These are phyloP conservation scores for Larix kaempferi DNA, from an alignment of 75 land plant genomes.

Conservation along the genomic window DNA sequence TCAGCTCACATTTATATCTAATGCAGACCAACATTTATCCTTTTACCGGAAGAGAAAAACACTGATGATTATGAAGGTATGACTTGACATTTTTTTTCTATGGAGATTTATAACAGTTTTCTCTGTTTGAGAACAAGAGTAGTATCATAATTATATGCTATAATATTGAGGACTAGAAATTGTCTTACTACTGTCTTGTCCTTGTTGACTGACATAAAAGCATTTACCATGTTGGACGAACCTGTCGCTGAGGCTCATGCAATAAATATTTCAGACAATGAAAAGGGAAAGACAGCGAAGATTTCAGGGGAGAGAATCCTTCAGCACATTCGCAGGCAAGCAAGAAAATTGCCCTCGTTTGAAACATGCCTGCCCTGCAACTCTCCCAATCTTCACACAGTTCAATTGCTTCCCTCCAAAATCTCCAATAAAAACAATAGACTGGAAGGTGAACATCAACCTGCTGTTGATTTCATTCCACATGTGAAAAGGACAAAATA, in stretches of 20 bases:
- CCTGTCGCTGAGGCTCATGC: neutral
- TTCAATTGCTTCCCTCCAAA: neutral
- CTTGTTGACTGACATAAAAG: slow-evolving; percentile 16
- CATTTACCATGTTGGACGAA: slow-evolving; percentile 13
- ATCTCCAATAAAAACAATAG: neutral
- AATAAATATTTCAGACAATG: slow-evolving; percentile 1
- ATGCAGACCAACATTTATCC: slow-evolving; percentile 67
- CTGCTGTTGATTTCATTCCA: neutral
- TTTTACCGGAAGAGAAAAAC: slow-evolving; percentile 38
- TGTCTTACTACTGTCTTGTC: slow-evolving; percentile 7
- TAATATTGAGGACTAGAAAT: neutral
- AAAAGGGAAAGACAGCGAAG: slow-evolving; percentile 3
- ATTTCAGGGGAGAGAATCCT: slow-evolving; percentile 23
- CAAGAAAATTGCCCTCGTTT: slow-evolving; percentile 27
- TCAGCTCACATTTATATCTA: slow-evolving; percentile 1
- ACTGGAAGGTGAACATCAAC: neutral
- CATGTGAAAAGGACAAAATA: slow-evolving; percentile 3
- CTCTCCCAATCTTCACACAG: slow-evolving; percentile 6
- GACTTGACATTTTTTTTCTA: neutral
- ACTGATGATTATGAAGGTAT: slow-evolving; percentile 36
- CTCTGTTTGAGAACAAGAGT: neutral
- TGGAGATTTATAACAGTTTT: neutral
- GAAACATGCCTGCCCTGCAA: slow-evolving; percentile 6
- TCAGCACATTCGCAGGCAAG: slow-evolving; percentile 38
- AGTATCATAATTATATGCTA: neutral